Conservation (phyloP, 2,329 filamentous ascomycete species). For the Apiospora koreana region DNA sequence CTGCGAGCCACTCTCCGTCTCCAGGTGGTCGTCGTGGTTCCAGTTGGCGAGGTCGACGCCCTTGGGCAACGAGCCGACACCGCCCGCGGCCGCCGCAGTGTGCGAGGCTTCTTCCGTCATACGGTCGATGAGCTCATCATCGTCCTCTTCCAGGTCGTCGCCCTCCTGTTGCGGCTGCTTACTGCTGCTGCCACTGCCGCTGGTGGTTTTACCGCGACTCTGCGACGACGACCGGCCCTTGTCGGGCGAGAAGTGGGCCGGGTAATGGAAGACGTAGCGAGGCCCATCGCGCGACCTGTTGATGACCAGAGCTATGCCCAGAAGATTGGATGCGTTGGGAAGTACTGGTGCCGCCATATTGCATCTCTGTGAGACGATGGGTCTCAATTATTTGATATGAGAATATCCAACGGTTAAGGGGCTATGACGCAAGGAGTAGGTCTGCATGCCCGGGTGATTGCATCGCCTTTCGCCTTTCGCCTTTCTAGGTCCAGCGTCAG, state of each 20-base stretch:
- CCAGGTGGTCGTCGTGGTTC: slow-evolving; percentile 56
- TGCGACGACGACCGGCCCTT: slow-evolving; percentile 29
- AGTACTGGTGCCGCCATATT: slow-evolving; percentile 45
- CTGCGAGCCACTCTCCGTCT: slow-evolving; percentile 57
- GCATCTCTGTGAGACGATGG: not conserved
- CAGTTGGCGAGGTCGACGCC: slow-evolving; percentile 44
- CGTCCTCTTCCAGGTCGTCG: slow-evolving; percentile 45
- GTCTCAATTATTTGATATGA: not conserved
- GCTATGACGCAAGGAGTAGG: not conserved
- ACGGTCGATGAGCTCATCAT: slow-evolving; percentile 53
- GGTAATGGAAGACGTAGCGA: slow-evolving; percentile 85
- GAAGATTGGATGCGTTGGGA: slow-evolving; percentile 55
- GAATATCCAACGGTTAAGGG: not conserved
- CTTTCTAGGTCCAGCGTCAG: not conserved
- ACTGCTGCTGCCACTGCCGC: slow-evolving; percentile 19
- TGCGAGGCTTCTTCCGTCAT: slow-evolving; percentile 39
- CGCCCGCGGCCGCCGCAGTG: slow-evolving; percentile 22
- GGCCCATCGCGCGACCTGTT: slow-evolving; percentile 77
- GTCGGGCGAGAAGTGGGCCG: slow-evolving; percentile 55
- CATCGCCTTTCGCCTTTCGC: no score
- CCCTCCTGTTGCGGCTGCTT: slow-evolving; percentile 26
- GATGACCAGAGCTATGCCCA: slow-evolving; percentile 75
- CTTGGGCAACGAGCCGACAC: slow-evolving; percentile 33
- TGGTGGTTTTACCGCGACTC: slow-evolving; percentile 27
- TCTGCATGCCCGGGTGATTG: not conserved